These are phyloP conservation scores for Mikania micrantha DNA, from an alignment of 129 eudicot genomes.

Conservation along the genomic window DNA sequence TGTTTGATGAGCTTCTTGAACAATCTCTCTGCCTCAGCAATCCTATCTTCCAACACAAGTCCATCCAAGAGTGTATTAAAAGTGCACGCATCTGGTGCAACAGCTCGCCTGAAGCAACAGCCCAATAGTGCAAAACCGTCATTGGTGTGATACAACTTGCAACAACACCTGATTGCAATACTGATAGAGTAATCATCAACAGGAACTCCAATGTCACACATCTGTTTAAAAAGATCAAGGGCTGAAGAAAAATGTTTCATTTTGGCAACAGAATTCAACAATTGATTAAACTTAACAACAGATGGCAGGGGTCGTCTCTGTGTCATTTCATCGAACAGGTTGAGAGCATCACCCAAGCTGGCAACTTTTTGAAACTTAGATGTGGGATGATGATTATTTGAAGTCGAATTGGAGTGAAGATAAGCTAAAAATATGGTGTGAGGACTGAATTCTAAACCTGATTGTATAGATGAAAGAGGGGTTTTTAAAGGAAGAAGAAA, in stretches of 20 bases:
- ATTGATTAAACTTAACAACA: neutral
- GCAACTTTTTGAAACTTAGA: neutral
- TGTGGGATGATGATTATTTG: neutral
- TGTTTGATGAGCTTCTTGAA: conserved; percentile 4
- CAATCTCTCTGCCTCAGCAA: conserved; percentile 1
- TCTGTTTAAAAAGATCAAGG: neutral
- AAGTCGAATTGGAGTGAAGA: neutral
- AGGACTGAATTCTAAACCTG: neutral
- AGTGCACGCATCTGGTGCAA: neutral
- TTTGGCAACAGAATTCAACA: neutral
- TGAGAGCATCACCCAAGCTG: neutral
- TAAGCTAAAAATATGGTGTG: neutral
- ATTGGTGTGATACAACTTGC: neutral
- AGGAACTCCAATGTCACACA: neutral
- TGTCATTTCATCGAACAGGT: neutral
- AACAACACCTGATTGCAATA: conserved; percentile 10
- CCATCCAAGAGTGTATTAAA: neutral
- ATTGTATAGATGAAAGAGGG: neutral
- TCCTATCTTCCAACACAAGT: neutral
- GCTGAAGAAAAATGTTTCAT: neutral
- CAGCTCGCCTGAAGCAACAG: neutral
- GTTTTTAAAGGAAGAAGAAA: neutral
- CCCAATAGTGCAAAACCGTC: neutral
- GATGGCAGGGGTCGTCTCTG: neutral
- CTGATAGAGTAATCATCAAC: neutral